Percentiles rank a stretch among this genome's conserved stretches.
Conservation (phyloP, 2,329 filamentous ascomycete species). For the Trichoderma cornu-damae region DNA sequence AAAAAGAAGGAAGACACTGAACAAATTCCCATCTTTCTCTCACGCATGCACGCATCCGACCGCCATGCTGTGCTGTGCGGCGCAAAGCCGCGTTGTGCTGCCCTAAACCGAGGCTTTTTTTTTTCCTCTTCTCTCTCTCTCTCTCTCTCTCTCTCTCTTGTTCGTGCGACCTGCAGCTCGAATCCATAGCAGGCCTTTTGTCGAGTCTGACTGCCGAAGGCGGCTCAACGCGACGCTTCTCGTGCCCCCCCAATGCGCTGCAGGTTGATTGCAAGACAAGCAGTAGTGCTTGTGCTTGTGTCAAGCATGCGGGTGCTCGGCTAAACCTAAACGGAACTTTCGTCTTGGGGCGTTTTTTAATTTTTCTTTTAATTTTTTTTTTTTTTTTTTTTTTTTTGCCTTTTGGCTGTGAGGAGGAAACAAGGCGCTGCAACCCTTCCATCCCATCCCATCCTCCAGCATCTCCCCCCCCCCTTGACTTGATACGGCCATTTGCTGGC, state of each 20-base stretch:
- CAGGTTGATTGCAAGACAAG: conserved; percentile 7
- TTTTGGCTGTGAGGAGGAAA: not conserved
- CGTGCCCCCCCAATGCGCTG: not conserved
- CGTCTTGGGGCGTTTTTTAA: no score
- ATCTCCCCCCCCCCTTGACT: not conserved
- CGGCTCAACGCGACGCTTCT: conserved; percentile 7
- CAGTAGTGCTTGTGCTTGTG: not conserved
- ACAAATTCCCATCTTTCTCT: no score
- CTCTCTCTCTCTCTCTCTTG: not conserved
- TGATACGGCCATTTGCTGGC: conserved; percentile 11
- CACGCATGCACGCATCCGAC: not conserved
- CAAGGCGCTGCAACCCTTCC: conserved; percentile 12
- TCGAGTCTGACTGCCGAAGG: conserved; percentile 2
- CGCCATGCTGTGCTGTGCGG: conserved; percentile 1
- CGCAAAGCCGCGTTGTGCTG: no score
- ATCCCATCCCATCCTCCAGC: not conserved
- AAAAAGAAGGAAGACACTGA: not conserved
- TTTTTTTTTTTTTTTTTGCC: no score
- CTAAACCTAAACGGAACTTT: conserved; percentile 18
- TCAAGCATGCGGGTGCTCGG: not conserved
- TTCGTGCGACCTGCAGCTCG: conserved; percentile 11
- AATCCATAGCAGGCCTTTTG: not conserved
- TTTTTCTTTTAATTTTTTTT: no score
- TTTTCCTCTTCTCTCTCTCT: not conserved
- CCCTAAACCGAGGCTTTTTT: not conserved